A percentile compares a stretch with the other conserved stretches of the same genome.
These are phyloP conservation scores for Neurospora tetrasperma DNA, from an alignment of 495 filamentous ascomycete species.

Conservation along the genomic window DNA sequence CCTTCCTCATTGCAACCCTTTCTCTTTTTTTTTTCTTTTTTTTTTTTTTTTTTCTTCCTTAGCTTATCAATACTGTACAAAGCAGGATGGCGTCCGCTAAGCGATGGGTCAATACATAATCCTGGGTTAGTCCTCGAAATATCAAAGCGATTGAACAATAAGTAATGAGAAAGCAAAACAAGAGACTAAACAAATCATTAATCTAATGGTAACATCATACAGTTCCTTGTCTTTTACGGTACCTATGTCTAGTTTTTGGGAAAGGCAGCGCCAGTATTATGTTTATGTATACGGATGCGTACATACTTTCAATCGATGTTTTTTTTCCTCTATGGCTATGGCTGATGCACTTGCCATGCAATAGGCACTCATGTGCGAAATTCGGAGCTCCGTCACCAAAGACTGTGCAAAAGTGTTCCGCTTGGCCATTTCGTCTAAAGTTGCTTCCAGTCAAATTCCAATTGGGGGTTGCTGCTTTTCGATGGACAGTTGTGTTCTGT, in stretches of 20 bases:
- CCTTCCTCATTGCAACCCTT: background rate
- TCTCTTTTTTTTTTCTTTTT: background rate
- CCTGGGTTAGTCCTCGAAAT: background rate
- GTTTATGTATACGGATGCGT: background rate
- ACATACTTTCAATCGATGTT: background rate
- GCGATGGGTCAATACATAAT: background rate
- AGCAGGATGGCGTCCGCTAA: background rate
- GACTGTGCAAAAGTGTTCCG: background rate
- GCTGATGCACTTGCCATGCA: background rate
- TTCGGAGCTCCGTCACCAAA: background rate
- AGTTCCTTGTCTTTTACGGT: background rate
- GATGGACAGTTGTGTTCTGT: background rate
- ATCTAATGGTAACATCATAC: background rate
- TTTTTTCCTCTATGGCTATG: background rate
- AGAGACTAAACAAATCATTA: background rate
- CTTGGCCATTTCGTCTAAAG: background rate
- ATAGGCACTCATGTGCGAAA: background rate
- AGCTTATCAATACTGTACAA: background rate
- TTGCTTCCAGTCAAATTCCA: background rate
- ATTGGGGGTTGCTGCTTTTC: background rate
- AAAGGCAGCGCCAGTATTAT: background rate
- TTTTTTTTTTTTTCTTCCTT: background rate
- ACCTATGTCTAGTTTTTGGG: background rate
- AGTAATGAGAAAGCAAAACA: background rate
- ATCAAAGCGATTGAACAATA: background rate